Base-by-base conservation (phyloP, 768 basidiomycete genomes). In the Tricholomella constricta region DNA sequence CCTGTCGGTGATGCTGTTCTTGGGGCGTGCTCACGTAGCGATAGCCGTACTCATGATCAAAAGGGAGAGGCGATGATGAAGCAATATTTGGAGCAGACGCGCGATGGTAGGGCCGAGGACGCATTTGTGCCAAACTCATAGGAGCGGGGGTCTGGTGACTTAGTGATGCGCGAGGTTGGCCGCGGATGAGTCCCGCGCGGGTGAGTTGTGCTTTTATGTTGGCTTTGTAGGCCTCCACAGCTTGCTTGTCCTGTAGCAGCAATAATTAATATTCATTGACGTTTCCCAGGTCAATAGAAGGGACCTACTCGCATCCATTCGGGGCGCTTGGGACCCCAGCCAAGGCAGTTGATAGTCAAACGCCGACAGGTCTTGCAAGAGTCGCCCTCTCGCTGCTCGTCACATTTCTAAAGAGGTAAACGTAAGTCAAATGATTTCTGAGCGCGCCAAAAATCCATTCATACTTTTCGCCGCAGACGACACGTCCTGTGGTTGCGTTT, bases 321-420 rank as follows among this genome's bases (percentile, higher is more conserved):
- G n/a, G 90, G 91, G 46, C 91, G 81, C 64, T 81, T 87, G 7
- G 85, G 75, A 3, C 91, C 91, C 91, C 91, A 93, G 11, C 91
- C 91, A 4, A 93, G 76, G 69, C 91, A 93, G 46, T 87, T 78
- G 62, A 93, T 89, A 43, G 85, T 86, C 32, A 93, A 76, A 45
- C 91, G 87, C 54, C 82, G 78, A 67, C 91, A 93, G 1, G 91
- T 93, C 60, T 82, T 78, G 71, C 90, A 93, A 2, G 89, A 87
- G 69, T 89, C 83, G 55, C 83, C 85, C 63, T 88, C 85, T 58
- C 88, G 83, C 59, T 89, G 85, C 63, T 93, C 90, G 67, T 93
- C 90, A 69, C 90, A 93, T 88, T 93, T 93, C 89, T 92, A 67
- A 22, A 47, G 53, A 53, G 43, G 48, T 29, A n/a, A n/a, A n/a